Percentiles rank a stretch among this genome's conserved stretches.
Conservation (phyloP, 768 basidiomycete genomes). For the Hericium alpestre region DNA sequence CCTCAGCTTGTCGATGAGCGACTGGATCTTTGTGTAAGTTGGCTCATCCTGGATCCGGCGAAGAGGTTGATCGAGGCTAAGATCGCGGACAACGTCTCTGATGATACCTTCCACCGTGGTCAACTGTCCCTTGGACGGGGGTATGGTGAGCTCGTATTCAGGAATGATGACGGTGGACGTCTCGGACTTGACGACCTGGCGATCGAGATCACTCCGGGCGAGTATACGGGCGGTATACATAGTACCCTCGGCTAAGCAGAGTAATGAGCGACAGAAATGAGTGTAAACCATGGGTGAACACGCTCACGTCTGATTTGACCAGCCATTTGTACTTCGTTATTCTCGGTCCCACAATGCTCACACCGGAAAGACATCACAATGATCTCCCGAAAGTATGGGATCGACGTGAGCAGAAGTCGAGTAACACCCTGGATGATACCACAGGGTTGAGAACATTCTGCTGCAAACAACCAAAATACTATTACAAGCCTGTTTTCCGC, state of each 20-base stretch:
- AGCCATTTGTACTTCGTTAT: constrained; percentile 93
- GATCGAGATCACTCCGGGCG: constrained; percentile 67
- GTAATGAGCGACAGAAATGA: neutral
- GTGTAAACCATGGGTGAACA: neutral
- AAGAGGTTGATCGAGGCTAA: constrained; percentile 73
- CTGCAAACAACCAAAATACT: neutral
- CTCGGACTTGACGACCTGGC: constrained; percentile 86
- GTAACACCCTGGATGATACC: constrained; percentile 61
- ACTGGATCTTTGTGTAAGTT: constrained; percentile 63
- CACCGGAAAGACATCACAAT: constrained; percentile 96
- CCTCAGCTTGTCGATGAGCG: constrained; percentile 55
- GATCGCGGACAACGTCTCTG: constrained; percentile 70
- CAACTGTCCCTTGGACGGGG: constrained; percentile 79
- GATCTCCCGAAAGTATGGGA: constrained; percentile 91
- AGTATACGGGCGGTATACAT: constrained; percentile 74
- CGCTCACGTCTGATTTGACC: constrained; percentile 71
- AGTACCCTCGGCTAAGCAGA: constrained; percentile 61
- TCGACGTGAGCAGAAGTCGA: constrained; percentile 79
- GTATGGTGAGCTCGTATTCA: constrained; percentile 86
- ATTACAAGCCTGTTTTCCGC: constrained; percentile 69
- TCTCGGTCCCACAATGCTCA: constrained; percentile 78
- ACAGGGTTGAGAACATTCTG: neutral
- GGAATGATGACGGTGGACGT: constrained; percentile 75
- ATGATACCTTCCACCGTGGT: constrained; percentile 96
- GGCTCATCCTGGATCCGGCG: constrained; percentile 69